Percentiles rank a stretch among this genome's conserved stretches.
phyloP scores from a whole-genome alignment of 441 rosid species.

The Gossypium trilobum region DNA sequence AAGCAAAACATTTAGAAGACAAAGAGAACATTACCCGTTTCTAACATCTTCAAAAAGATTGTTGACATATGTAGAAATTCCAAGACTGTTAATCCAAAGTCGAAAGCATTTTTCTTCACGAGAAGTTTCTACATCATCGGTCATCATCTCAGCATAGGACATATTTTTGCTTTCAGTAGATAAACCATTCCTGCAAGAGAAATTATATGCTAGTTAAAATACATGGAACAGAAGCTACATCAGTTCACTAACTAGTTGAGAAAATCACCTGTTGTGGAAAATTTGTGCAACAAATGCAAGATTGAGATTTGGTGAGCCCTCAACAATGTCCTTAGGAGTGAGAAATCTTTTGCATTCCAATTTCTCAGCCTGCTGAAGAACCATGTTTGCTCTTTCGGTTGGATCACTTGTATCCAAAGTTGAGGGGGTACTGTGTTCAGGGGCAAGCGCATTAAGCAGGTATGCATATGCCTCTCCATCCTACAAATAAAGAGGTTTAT shows the following conservation, averaged over 20 bases:
- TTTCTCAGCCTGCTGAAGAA: conserved; percentile 90
- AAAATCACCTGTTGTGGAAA: conserved; percentile 73
- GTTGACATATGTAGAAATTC: conserved; percentile 64
- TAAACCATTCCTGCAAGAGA: conserved; percentile 75
- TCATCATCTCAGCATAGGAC: conserved; percentile 90
- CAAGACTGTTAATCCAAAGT: conserved; percentile 96
- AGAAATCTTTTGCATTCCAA: conserved; percentile 78
- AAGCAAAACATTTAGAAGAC: neutral
- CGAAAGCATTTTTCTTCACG: conserved; percentile 98
- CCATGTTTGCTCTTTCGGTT: conserved; percentile 62
- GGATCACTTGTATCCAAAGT: conserved; percentile 57
- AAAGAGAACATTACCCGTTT: conserved; percentile 56
- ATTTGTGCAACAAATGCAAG: conserved; percentile 94
- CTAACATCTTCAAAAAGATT: conserved; percentile 89
- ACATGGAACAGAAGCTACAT: neutral
- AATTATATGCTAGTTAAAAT: conserved; percentile 10
- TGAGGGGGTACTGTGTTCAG: conserved; percentile 55
- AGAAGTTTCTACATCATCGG: conserved; percentile 85
- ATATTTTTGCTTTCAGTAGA: conserved; percentile 51
- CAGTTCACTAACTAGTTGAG: neutral
- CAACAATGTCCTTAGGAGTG: conserved; percentile 80
- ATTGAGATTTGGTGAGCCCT: conserved; percentile 95
- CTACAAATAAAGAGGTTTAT: conserved; percentile 33
- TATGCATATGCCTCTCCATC: conserved; percentile 96
- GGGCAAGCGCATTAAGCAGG: conserved; percentile 89